Base-by-base conservation (phyloP, 148 eudicot species). In the Rhododendron ovatum region DNA sequence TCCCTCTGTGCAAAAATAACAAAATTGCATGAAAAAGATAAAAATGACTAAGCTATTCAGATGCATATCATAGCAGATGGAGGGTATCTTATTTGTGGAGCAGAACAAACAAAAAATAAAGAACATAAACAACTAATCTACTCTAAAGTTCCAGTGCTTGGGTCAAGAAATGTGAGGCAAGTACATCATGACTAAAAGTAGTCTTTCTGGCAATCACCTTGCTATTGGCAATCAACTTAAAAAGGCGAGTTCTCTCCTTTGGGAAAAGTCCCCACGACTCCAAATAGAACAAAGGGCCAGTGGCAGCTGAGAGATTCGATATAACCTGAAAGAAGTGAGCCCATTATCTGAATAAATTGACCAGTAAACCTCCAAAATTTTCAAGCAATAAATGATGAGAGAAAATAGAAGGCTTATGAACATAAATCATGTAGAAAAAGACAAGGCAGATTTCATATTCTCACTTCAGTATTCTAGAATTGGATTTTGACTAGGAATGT, bases 211-310 rank as follows among this genome's bases (percentile, higher is more conserved):
- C 12, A 37, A 78, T 90, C 84, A 93, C 96, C 96, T 94, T 94
- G 79, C 94, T 94, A 81, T 90, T 90, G 30, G 89, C 88, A 90
- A 94, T 88, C 83, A 94, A 84, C 82, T 91, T 82, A 86, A 94
- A 94, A 84, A 94, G 91, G 50, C 90, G 94, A 47, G 59, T 86
- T 86, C 94, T 91, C 88, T 92, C 96, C 82, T 88, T 91, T 47
- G 94, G 96, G 85, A 94, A 94, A 79, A 92, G 94, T 41, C 92
- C 92, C 96, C 96, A 94, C 22, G 93, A 90, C 88, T 94, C 96
- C 59, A 85, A 84, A 33, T 89, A 84, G 84, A 94, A 88, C 65
- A 94, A 79, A 48, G 96, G 96, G 77, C 92, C 89, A 53, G 94
- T 94, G 53, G 89, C 84, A 71, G 96, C 94, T 61, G 96, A 92